Evolutionary conservation across 2,329 filamentous ascomycete species (phyloP), one percentile per base, ranked within the genome.

Genomic region (Colletotrichum paranaense): DNA sequence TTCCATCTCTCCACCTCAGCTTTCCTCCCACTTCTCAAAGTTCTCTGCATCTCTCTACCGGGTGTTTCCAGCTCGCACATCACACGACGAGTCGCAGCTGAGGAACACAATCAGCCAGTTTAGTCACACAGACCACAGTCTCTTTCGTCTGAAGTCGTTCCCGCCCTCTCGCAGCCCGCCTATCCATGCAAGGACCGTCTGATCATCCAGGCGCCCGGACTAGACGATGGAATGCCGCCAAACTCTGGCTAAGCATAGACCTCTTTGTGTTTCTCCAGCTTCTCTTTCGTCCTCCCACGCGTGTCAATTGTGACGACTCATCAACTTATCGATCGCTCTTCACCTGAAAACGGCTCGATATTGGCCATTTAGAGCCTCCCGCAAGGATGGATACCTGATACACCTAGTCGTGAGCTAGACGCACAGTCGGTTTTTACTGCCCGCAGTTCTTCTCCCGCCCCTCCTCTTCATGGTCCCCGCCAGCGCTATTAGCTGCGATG

Each of bases 361-460:
- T 49, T 49, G 55, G 28, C 26, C 24, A 38, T 9, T 35, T 5
- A 22, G 6, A 42, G 35, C 46, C 67, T 65, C 26, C 46, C 35
- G 49, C 46, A 49, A 57, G 67, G 56, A 57, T 35, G 32, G 35
- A 14, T 22, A 73, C 70, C 70, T 73, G 70, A 73, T 57, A 70
- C 70, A 55, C 26, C 67, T 52, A 46, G n/a, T 35, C 24, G 9
- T 22, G 60, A 65, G 32, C 66, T 67, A 59, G 38, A 63, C 52
- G 69, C 59, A 63, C 24, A 68, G 52, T 38, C 57, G 28, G 58
- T 26, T 19, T 14, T 22, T 63, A 32, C 8, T n/a, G 46, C 42
- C 24, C 56, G 14, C 22, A 56, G 22, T 42, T 19, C 70, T 28
- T 60, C 67, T 65, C 26, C 58, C 70, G 14, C 24, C 46, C 70